Conservation (phyloP, 2,329 filamentous ascomycete genomes). For the Ilyonectria robusta region DNA sequence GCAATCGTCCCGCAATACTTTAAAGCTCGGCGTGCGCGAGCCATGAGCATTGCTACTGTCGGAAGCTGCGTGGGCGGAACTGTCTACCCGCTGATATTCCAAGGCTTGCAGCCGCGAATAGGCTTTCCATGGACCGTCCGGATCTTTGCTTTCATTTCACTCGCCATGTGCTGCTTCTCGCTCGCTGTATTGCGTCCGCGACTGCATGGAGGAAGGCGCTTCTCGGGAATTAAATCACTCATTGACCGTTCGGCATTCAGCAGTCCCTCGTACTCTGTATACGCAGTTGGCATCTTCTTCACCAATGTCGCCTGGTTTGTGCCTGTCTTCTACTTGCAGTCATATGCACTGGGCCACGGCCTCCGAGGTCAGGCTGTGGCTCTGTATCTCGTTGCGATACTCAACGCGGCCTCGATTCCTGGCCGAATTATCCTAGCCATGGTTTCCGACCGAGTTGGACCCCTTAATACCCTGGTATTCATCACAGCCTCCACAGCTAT, state of each 20-base stretch:
- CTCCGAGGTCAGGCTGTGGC: slow-evolving; percentile 33
- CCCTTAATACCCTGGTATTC: slow-evolving; percentile 58
- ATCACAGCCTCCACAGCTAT: slow-evolving; percentile 53
- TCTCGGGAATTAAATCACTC: slow-evolving; percentile 4
- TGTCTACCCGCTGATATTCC: slow-evolving; percentile 56
- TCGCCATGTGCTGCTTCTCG: slow-evolving; percentile 42
- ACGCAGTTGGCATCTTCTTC: slow-evolving; percentile 23
- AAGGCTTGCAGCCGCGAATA: slow-evolving; percentile 51
- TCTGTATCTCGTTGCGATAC: slow-evolving; percentile 63
- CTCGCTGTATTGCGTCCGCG: slow-evolving; percentile 33
- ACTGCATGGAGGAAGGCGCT: slow-evolving; percentile 7
- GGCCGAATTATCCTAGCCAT: slow-evolving; percentile 64
- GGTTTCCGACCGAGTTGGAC: slow-evolving; percentile 58
- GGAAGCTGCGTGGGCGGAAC: slow-evolving; percentile 58
- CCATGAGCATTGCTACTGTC: slow-evolving; percentile 58
- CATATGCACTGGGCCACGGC: slow-evolving; percentile 55
- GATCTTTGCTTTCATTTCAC: slow-evolving; percentile 47
- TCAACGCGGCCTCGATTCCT: slow-evolving; percentile 65
- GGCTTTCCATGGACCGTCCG: slow-evolving; percentile 27
- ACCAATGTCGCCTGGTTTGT: slow-evolving; percentile 45
- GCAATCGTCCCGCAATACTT: slow-evolving; percentile 60
- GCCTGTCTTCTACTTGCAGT: slow-evolving; percentile 61
- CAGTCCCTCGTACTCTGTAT: slow-evolving; percentile 13
- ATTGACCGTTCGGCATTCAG: slow-evolving; percentile 20
- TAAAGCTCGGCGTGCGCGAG: slow-evolving; percentile 39